Evolutionary conservation across 2,329 filamentous ascomycete genomes (phyloP).

Genomic region (Cadophora sp.): DNA sequence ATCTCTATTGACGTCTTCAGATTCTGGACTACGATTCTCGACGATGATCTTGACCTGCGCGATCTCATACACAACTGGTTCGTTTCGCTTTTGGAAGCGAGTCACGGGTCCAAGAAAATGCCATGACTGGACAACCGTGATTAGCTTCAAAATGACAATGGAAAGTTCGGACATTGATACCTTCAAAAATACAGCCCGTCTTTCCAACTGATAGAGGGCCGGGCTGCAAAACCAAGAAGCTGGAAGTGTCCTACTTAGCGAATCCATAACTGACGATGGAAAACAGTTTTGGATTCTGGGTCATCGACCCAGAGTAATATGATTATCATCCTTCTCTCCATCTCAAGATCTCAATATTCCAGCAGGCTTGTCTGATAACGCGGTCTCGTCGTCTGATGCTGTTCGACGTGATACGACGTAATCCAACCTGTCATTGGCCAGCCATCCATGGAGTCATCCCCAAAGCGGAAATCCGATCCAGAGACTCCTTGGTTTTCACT

Average conservation of each 20-base stretch:
- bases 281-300: too few relatives aligned
- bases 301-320: background rate
- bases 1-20: slow-evolving; percentile 35
- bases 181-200: slow-evolving; percentile 56
- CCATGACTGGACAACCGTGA: slow-evolving; percentile 50
- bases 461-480: slow-evolving; percentile 35
- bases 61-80: slow-evolving; percentile 56
- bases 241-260: slow-evolving; percentile 51
- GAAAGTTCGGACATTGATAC: slow-evolving; percentile 33
- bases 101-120: slow-evolving; percentile 60
- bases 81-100: slow-evolving; percentile 50
- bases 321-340: background rate
- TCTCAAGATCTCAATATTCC: background rate
- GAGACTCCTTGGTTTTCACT: slow-evolving; percentile 16
- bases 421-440: slow-evolving; percentile 4
- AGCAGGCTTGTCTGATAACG: background rate
- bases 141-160: background rate
- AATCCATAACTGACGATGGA: slow-evolving; percentile 29
- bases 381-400: slow-evolving; percentile 17
- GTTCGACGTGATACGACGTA: slow-evolving; percentile 20
- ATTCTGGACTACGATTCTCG: slow-evolving; percentile 42
- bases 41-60: slow-evolving; percentile 53
- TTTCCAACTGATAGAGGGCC: slow-evolving; percentile 56
- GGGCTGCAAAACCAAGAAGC: slow-evolving; percentile 58
- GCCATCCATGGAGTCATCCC: slow-evolving; percentile 22